Base-by-base conservation (phyloP, 305 asterid genomes). In the Fraxinus sp. region DNA sequence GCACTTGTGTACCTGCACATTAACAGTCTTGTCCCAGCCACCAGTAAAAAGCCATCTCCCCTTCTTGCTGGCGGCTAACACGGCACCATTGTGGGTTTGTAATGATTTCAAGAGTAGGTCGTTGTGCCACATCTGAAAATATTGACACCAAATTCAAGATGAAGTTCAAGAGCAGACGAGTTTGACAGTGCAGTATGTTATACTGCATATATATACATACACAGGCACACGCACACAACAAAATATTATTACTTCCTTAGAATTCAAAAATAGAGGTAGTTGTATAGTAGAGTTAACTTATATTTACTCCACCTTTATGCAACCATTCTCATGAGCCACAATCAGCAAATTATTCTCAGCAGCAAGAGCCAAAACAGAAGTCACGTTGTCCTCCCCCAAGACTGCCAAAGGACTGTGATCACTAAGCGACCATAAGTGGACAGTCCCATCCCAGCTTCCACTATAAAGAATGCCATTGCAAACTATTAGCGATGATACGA, bases 361-460 rank as follows among this genome's bases (percentile, higher is more conserved):
- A 82, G 92, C 91, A 83, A 96, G 90, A 82, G 92, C 91, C 57
- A 87, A 83, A 77, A 94, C 88, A 20, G 99, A 87, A 24, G 82
- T 79, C 75, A 87, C 64, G 26, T 59, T 88, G 82, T 83, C 93
- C 82, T 92, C 95, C 78, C 90, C 97, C 79, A 96, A 87, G 11
- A 94, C 90, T 10, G 97, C 86, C 85, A 96, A 86, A 55, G 94
- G 91, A 79, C 89, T 90, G 85, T 94, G 97, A 87, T 96, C 99
- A 22, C 88, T 87, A 30, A 94, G 90, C 80, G 98, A 91, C 99
- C 99, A 96, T 84, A 96, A 81, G 7, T 95, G 88, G 62, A 96
- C 92, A 46, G 97, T 91, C 77, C 98, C 99, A 74, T 96, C 99
- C 99, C 97, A 94, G 87, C 99, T 96, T 84, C 97, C 98, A 85